Evolutionary conservation across 2,329 filamentous ascomycete genomes (phyloP).

Genomic region (Monilinia aucupariae): DNA sequence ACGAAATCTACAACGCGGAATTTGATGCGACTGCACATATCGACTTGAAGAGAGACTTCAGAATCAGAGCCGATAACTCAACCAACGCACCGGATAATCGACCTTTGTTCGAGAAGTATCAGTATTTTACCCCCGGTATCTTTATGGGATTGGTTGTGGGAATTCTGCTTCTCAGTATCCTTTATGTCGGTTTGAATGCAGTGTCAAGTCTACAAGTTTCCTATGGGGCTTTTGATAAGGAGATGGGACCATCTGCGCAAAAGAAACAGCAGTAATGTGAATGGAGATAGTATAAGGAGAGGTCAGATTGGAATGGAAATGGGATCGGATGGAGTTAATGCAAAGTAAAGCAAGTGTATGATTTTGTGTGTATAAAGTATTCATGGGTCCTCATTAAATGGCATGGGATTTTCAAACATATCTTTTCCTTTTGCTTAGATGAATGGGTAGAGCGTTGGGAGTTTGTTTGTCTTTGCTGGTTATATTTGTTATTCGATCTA

Average conservation of each 20-base stretch:
- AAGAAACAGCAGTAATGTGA: slow-evolving; percentile 62
- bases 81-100: slow-evolving; percentile 43
- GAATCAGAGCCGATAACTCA: slow-evolving; percentile 37
- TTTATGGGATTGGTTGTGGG: slow-evolving; percentile 78
- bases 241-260: slow-evolving; percentile 82
- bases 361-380: slow-evolving; percentile 17
- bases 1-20: slow-evolving; percentile 53
- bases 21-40: slow-evolving; percentile 60
- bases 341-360: slow-evolving; percentile 2
- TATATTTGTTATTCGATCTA: too few species aligned
- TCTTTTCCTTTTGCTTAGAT: neutral
- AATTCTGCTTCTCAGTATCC: slow-evolving; percentile 67
- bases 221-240: slow-evolving; percentile 94
- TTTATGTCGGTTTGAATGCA: slow-evolving; percentile 72
- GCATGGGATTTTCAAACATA: neutral
- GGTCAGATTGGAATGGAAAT: neutral
- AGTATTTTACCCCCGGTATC: slow-evolving; percentile 86
- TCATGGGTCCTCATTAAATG: slow-evolving; percentile 8
- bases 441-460: neutral
- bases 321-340: slow-evolving; percentile 4
- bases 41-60: slow-evolving; percentile 62
- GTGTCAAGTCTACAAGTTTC: slow-evolving; percentile 79
- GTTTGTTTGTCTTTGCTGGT: neutral
- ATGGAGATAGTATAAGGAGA: neutral
- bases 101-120: slow-evolving; percentile 82